Evolutionary conservation across 345 rosid genomes (phyloP).

Genomic region (Eucalyptus urophylla): DNA sequence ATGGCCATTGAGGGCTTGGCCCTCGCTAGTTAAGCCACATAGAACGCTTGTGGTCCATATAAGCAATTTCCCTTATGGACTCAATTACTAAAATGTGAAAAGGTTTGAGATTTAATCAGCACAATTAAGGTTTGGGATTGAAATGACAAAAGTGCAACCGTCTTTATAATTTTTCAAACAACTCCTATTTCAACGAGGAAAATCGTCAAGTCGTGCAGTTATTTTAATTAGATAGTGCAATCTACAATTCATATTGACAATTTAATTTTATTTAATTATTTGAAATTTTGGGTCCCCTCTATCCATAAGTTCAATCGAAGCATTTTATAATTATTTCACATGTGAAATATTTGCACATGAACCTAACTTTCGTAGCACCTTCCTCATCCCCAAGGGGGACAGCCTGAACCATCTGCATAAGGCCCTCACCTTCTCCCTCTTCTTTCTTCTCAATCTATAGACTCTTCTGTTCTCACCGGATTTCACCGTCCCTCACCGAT

Average conservation of each 20-base stretch:
- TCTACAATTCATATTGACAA: not conserved
- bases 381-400: not conserved
- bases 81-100: no score
- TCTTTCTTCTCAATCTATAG: not conserved
- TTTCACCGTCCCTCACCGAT: not conserved
- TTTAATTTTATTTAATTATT: not conserved
- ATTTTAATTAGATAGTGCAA: not conserved
- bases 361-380: not conserved
- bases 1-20: no score
- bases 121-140: no score
- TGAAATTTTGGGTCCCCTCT: not conserved
- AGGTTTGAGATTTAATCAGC: no score
- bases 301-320: not conserved
- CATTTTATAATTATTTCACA: not conserved
- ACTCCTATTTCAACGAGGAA: not conserved
- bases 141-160: accelerated
- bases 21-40: accelerated
- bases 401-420: not conserved
- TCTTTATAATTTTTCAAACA: no score
- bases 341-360: not conserved
- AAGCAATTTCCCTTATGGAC: no score
- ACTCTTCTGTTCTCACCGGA: not conserved
- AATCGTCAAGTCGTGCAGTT: not conserved
- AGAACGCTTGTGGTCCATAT: accelerated
- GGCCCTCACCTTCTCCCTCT: not conserved